Evolutionary conservation across 768 basidiomycete genomes (phyloP), one percentile per base, ranked within the genome.

Genomic region (Hirschioporus abietinus): DNA sequence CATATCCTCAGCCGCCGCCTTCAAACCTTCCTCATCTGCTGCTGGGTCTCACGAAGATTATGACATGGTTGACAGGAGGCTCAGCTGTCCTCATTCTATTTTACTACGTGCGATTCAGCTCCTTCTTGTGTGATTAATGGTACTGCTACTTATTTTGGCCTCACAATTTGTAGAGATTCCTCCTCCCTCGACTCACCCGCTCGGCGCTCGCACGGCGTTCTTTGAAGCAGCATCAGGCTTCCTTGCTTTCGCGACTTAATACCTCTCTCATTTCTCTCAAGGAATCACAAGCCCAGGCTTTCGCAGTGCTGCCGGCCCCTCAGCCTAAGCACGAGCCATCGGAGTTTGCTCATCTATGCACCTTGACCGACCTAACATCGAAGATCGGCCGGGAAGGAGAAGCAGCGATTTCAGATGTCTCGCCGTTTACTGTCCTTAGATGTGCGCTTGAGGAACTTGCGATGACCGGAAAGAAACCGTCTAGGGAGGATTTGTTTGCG

Each of bases 1-100:
- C 88, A 62, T 93, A 93, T 71, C 91, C 91, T 3, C 84, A 83
- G 67, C 83, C 80, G 12, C 84, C 86, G 5, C 90, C 90, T 1
- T 92, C 91, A 2, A 85, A 83, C 70, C 76, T 93, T 0, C 90
- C 90, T 0, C 80, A 81, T 60, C 80, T 92, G 52, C 77, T 93
- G n/a, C 74, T 87, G 12, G 90, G 87, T 1, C 75, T 88, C 20
- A 76, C 79, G 26, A 83, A 89, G 58, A 75, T 91, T 23, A 82
- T 89, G 63, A 77, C 78, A 7, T 93, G 90, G 92, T 72, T 90
- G 66, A 79, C 83, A 1, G 88, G 91, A 6, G 83, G 88, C 10
- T 87, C 88, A 60, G 83, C 86, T 0, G 75, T 81, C 1, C 72
- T 89, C 12, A 71, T 88, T 18, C 78, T 91, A 64, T 70, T 89